Evolutionary conservation across 2,329 filamentous ascomycete genomes (phyloP), one percentile per base, ranked within the genome.

Genomic region (Diatrype stigma): DNA sequence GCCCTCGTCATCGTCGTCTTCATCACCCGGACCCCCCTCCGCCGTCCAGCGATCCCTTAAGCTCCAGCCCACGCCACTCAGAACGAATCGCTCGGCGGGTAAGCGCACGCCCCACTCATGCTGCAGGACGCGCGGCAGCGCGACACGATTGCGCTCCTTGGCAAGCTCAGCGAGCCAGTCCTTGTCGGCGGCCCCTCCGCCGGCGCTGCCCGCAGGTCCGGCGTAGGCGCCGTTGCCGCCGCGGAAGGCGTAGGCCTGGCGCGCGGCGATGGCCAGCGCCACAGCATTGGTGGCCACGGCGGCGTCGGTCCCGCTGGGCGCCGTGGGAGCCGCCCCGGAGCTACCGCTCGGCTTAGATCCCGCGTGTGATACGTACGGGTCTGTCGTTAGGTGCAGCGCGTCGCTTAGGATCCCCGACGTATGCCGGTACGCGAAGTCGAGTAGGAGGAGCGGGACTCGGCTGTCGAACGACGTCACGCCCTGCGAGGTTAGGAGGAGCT

Each of bases 371-470:
- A 81, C 75, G 71, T 89, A 87, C 7, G 86, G 86, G 67, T 90
- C 86, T 6, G 81, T 79, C 6, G 80, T 78, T 23, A 89, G 79
- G 62, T 88, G 85, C 16, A 89, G 71, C 6, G 84, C 85, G 71
- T 91, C 87, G 58, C 75, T 82, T 19, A 92, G 81, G 34, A 92
- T 77, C 51, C 81, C 79, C 1, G 83, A 84, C 10, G 86, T 89
- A 76, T 91, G 89, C 35, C 89, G 84, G 78, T 94, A 94, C 46
- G 89, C 87, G 65, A 93, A 93, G 73, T 94, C 89, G 67, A 94
- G 84, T 46, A 94, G 84, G 52, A 92, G 84, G 1, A 93, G 80
- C 0, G 89, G 89, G 1, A 94, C 89, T 62, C 89, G 88, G 67
- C 87, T 82, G 68, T 93, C 89, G 76, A 90, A 94, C 38, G 85